A percentile compares a stretch with the other conserved stretches of the same genome.
These are phyloP conservation scores for Yarrowia bubula DNA, from an alignment of 805 yeast species.

Conservation along the genomic window DNA sequence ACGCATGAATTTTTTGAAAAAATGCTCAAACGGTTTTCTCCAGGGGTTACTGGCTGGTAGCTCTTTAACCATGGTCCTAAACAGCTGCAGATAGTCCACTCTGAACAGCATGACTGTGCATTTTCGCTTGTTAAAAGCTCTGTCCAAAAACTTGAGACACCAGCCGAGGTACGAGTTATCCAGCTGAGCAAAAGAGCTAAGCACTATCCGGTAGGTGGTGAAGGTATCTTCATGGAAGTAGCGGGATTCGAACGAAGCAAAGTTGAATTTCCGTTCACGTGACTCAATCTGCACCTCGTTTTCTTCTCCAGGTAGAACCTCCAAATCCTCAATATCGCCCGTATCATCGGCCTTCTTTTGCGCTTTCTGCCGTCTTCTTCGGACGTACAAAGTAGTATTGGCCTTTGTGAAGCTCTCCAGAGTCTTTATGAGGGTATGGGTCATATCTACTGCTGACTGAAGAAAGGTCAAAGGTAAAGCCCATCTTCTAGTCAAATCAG, in stretches of 20 bases:
- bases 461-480: conserved; percentile 62
- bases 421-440: conserved; percentile 62
- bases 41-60: conserved; percentile 46
- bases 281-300: conserved; percentile 39
- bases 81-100: conserved; percentile 65
- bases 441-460: conserved; percentile 58
- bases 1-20: conserved; percentile 64
- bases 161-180: conserved; percentile 3
- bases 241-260: conserved; percentile 43
- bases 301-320: conserved; percentile 32
- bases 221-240: conserved; percentile 61
- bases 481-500: conserved; percentile 61
- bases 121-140: conserved; percentile 44
- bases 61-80: conserved; percentile 54
- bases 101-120: conserved; percentile 56
- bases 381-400: conserved; percentile 51
- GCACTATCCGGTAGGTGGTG: conserved; percentile 37
- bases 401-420: conserved; percentile 65
- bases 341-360: conserved; percentile 32
- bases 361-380: conserved; percentile 45
- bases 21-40: conserved; percentile 60
- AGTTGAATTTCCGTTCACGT: conserved; percentile 51
- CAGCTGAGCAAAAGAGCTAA: not conserved
- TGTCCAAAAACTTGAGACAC: conserved; percentile 15
- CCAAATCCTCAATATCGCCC: conserved; percentile 29